Conservation (phyloP, 129 eudicot genomes). For the Artemisia argyi region DNA sequence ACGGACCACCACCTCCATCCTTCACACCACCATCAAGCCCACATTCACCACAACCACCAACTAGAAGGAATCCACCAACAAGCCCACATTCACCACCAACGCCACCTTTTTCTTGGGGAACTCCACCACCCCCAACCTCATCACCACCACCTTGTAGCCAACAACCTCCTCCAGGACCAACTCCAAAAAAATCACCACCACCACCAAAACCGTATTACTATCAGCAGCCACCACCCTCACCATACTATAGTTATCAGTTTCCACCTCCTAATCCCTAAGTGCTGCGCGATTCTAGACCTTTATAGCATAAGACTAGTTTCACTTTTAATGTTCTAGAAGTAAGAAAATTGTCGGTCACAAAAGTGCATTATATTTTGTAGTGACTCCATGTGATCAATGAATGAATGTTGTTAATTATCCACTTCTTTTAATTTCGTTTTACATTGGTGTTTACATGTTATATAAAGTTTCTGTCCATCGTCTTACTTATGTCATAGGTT, state of each 20-base stretch:
- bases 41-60: neutral
- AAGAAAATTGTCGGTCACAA: too few relatives aligned
- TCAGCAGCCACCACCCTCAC: constrained; percentile 4
- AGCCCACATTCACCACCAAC: neutral
- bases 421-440: too few relatives aligned
- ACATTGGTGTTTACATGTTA: too few relatives aligned
- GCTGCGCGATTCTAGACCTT: neutral
- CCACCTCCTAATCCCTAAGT: neutral
- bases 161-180: neutral
- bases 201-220: constrained; percentile 8
- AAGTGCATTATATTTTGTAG: too few relatives aligned
- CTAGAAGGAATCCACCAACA: constrained; percentile 1
- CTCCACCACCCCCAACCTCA: constrained; percentile 11
- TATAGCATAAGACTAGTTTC: neutral
- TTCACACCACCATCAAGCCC: neutral
- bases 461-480: too few relatives aligned
- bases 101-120: neutral
- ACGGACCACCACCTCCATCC: neutral
- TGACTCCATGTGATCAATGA: too few relatives aligned
- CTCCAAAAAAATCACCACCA: constrained; percentile 8
- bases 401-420: too few relatives aligned
- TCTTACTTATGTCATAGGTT: too few relatives aligned
- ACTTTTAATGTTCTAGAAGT: neutral
- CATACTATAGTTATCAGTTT: constrained; percentile 1
- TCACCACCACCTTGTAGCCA: neutral